Conservation (phyloP, 768 basidiomycete genomes). For the Podaxis carcinomalis region DNA sequence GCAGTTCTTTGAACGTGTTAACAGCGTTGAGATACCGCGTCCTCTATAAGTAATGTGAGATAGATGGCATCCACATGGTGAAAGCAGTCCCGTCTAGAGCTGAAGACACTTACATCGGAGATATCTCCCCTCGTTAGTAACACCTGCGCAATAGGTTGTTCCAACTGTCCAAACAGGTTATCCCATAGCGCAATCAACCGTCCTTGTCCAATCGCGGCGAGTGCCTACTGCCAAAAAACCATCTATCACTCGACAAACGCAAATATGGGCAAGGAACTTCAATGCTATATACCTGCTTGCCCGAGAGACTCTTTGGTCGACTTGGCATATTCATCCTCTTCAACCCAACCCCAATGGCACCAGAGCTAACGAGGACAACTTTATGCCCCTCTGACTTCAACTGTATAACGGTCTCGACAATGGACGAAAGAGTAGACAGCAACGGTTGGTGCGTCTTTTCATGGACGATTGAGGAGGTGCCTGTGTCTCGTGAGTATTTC, state of each 20-base stretch:
- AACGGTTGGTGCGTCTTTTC: constrained; percentile 91
- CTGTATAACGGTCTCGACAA: constrained; percentile 86
- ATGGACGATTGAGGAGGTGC: constrained; percentile 96
- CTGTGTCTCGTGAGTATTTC: constrained; percentile 31
- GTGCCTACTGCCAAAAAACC: constrained; percentile 48
- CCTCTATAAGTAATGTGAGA: constrained; percentile 44
- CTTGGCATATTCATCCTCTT: constrained; percentile 84
- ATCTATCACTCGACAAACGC: background rate
- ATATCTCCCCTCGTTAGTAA: constrained; percentile 94
- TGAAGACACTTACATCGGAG: constrained; percentile 67
- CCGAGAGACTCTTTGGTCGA: constrained; percentile 78
- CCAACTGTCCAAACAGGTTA: constrained; percentile 90
- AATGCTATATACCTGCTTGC: constrained; percentile 72
- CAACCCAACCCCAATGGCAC: constrained; percentile 95
- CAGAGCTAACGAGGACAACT: constrained; percentile 93
- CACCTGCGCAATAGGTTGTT: constrained; percentile 94
- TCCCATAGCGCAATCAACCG: constrained; percentile 96
- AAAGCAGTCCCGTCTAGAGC: background rate
- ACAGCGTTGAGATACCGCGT: constrained; percentile 96
- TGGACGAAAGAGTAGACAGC: constrained; percentile 83
- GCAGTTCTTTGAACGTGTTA: constrained; percentile 88
- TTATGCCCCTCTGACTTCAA: constrained; percentile 83
- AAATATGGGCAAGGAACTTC: background rate
- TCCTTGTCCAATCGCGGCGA: constrained; percentile 97
- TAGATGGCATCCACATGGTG: constrained; percentile 7